Conservation (phyloP, 1,284 basidiomycete genomes). For the Austroboletus olivaceoglutinosus region DNA sequence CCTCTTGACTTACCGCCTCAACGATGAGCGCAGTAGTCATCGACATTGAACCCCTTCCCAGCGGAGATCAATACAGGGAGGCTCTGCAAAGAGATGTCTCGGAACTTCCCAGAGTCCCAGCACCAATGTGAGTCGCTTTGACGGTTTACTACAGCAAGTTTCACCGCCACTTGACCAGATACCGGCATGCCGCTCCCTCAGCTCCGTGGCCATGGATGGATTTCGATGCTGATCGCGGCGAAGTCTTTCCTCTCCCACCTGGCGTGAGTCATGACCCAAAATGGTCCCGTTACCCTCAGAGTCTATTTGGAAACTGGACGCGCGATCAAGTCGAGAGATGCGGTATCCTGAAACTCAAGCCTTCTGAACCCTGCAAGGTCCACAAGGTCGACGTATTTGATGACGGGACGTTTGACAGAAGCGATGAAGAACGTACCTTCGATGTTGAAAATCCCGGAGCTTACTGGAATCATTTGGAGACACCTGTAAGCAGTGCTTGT, state of each 20-base stretch:
- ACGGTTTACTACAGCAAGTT: background rate
- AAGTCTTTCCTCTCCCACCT: conserved; percentile 20
- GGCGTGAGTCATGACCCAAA: conserved; percentile 7
- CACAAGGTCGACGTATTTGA: conserved; percentile 43
- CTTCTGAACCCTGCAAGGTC: conserved; percentile 34
- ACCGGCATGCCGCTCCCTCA: conserved; percentile 37
- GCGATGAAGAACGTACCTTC: conserved; percentile 6
- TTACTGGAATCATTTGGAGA: conserved; percentile 20
- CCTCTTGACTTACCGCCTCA: background rate
- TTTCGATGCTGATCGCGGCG: conserved; percentile 26
- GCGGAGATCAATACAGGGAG: conserved; percentile 9
- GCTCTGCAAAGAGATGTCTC: conserved; percentile 17
- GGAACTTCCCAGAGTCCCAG: conserved; percentile 23
- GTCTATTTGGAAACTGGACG: conserved; percentile 54
- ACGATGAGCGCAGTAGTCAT: conserved; percentile 17
- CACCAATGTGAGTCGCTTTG: conserved; percentile 26
- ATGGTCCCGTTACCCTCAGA: conserved; percentile 45
- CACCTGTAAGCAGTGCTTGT: conserved; percentile 11
- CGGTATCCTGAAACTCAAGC: conserved; percentile 29
- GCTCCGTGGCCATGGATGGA: conserved; percentile 42
- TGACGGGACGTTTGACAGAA: conserved; percentile 31
- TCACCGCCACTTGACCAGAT: conserved; percentile 16
- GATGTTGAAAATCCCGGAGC: conserved; percentile 5
- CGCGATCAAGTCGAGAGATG: conserved; percentile 43
- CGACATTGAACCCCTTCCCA: conserved; percentile 8